Evolutionary conservation across 129 eudicot species (phyloP).

Genomic region (Helichrysum umbraculigerum): DNA sequence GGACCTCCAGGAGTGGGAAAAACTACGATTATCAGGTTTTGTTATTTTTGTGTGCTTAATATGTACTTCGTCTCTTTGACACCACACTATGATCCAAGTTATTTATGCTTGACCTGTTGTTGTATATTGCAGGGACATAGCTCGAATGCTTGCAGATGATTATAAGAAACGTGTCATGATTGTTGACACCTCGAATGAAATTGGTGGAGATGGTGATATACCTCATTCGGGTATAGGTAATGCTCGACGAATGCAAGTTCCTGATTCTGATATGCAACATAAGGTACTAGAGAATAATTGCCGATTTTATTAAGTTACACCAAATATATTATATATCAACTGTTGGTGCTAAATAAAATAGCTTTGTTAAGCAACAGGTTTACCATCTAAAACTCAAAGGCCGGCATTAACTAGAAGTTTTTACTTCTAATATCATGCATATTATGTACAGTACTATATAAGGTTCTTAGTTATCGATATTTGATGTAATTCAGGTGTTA

Average conservation of each 20-base stretch:
- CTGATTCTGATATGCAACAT: constrained; percentile 81
- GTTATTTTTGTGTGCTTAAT: constrained; percentile 3
- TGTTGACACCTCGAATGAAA: constrained; percentile 97
- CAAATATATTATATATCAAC: background rate
- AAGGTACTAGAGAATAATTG: constrained; percentile 43
- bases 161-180: constrained; percentile 88
- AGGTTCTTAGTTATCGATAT: constrained; percentile 19
- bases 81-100: background rate
- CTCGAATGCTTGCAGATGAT: constrained; percentile 97
- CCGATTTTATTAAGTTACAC: background rate
- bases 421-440: constrained; percentile 6
- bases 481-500: constrained; percentile 57
- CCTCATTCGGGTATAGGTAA: constrained; percentile 91
- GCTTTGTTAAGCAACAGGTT: background rate
- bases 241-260: constrained; percentile 98
- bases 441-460: background rate
- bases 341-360: background rate
- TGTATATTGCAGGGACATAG: constrained; percentile 68
- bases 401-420: background rate
- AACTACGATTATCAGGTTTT: constrained; percentile 90
- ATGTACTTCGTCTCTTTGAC: background rate
- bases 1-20: constrained; percentile 99
- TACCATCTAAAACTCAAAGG: constrained; percentile 6
- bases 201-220: constrained; percentile 99
- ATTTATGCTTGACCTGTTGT: background rate